Base-by-base conservation (phyloP, 345 rosid species). In the Jatropha curcas region DNA sequence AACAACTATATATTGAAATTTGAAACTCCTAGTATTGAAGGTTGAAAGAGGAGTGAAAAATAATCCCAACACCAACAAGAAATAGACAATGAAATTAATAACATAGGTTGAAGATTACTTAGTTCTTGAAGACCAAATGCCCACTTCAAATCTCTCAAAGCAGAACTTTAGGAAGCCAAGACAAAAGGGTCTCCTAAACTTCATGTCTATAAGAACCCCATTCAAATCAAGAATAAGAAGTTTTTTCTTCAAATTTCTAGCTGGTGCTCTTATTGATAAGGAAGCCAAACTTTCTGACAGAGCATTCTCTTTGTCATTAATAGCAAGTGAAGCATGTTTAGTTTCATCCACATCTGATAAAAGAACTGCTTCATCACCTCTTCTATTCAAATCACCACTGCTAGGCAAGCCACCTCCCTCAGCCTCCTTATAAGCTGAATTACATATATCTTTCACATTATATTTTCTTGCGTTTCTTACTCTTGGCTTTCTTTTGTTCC, bases 201-300 rank as follows among this genome's bases (percentile, higher is more conserved):
- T n/a, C n/a, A 92, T 77, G 82, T 87, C 92, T 14, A 85, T 94
- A 58, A 95, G 94, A 70, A 92, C 77, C 52, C 99, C 99, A 77
- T 95, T 95, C 80, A 95, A 76, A 80, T 95, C 97, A 79, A 94
- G 94, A 76, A 94, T 85, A 30, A 90, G 86, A 75, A 92, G 95
- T 30, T 87, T 90, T 41, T 80, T 88, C 74, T 71, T 83, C 33
- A 63, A 53, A 1, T 13, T 65, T 57, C 74, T 46, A 30, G 30
- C 4, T 33, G 65, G 68, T 16, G 51, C 28, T 63, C 50, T 63
- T 30, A 30, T n/a, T 16, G 56, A 31, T 24, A 52, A 68, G 31
- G 63, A 12, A 24, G 12, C 3, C 16, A 56, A 30, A 57, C 65
- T 51, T 43, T 68, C 73, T 10, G 65, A 7, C 4, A 28, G 34